A percentile compares a stretch with the other conserved stretches of the same genome.
phyloP scores from a whole-genome alignment of 176 grass and related monocot genomes.

The Echinochloa phyllopogon region DNA sequence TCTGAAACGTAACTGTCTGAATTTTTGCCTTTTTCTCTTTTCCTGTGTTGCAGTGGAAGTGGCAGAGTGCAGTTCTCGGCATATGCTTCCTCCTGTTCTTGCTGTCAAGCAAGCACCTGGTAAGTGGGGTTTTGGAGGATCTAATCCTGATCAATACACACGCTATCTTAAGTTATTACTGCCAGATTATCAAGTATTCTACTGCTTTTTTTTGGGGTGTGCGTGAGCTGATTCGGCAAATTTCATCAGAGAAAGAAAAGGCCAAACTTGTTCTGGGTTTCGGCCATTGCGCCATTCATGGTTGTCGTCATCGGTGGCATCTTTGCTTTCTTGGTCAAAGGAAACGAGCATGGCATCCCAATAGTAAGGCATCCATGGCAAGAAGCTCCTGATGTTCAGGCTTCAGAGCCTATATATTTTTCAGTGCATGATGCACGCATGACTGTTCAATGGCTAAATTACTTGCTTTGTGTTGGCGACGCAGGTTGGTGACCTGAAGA shows the following conservation, averaged over 20 bases:
- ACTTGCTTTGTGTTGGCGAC: background rate
- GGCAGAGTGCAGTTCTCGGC: constrained; percentile 85
- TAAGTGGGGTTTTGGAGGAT: constrained; percentile 46
- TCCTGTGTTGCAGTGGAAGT: constrained; percentile 73
- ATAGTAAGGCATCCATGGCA: constrained; percentile 56
- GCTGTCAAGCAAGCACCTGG: constrained; percentile 66
- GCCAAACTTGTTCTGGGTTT: constrained; percentile 86
- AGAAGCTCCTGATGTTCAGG: background rate
- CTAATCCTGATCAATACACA: constrained; percentile 10
- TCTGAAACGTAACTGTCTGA: constrained; percentile 36
- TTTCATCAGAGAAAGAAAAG: constrained; percentile 68
- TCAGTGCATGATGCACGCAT: background rate
- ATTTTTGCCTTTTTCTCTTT: background rate
- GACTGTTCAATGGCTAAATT: background rate
- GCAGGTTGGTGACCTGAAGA: constrained; percentile 89
- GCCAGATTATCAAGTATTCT: background rate
- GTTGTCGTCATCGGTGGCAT: constrained; percentile 77
- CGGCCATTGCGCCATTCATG: constrained; percentile 81
- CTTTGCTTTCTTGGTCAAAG: constrained; percentile 82
- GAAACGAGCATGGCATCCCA: constrained; percentile 82
- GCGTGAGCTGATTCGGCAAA: background rate
- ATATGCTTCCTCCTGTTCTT: constrained; percentile 76
- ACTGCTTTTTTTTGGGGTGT: background rate
- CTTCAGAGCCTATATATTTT: background rate
- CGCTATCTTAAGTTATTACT: background rate